Evolutionary conservation across 208 protist genomes (phyloP), one percentile per base, ranked within the genome.

Genomic region (Trypanosomatidae sp.): DNA sequence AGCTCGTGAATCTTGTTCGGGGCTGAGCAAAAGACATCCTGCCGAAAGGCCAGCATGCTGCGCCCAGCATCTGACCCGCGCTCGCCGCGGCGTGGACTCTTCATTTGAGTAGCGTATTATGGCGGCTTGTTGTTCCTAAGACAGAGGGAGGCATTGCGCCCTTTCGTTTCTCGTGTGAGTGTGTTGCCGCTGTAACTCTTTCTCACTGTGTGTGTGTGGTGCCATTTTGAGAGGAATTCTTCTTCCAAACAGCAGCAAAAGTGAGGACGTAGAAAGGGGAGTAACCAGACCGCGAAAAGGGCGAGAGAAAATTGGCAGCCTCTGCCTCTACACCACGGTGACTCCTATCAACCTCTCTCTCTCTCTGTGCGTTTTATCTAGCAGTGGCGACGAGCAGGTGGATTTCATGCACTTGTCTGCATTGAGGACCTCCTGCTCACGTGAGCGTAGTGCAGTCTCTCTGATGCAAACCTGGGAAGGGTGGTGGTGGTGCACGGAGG

Each of bases 1-100:
- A 82, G 58, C 68, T 80, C 30, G 58, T 81, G 69, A 75, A 76
- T 56, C 56, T 76, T 41, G 71, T 72, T 22, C 69, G 56, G 5
- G 69, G 62, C 50, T 80, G 56, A 72, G 19, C 22, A 43, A 6
- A 46, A 10, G n/a, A n/a, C 36, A n/a, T 3, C 36, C 19, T 43
- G 22, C 36, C 19, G 22, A 64, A 28, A 17, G 28, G 0, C 30
- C 22, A 15, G 59, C 7, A 19, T 46, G 39, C 36, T 64, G 59
- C 39, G 17, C 19, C 10, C 39, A 44, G 19, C 36, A n/a, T 25
- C 19, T 44, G 59, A 41, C 39, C 19, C 12, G 19, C 22, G 36
- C 36, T 28, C 15, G 36, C 39, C 22, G 36, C 8, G 15, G 17
- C 59, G 39, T 46, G 19, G 59, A n/a, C 22, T 46, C 39, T 25